Percentiles rank a stretch among this genome's conserved stretches.
Conservation (phyloP, 2,329 filamentous ascomycete genomes). For the Exophiala viscosa region DNA sequence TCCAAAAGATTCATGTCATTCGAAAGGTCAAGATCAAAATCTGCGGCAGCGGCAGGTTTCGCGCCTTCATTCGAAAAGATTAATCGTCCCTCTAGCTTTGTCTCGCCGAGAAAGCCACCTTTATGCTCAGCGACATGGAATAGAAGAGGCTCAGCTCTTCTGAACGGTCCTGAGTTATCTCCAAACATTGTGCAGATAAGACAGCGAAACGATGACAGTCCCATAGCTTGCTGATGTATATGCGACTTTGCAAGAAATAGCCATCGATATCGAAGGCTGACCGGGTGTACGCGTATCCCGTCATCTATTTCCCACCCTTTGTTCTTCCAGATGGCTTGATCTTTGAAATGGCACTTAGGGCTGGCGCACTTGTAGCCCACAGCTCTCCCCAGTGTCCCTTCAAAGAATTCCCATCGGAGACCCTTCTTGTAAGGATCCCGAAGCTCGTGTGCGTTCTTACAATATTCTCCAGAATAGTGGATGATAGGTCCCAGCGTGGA, state of each 20-base stretch:
- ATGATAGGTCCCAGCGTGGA: slow-evolving; percentile 8
- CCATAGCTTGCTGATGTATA: slow-evolving; percentile 25
- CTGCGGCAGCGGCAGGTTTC: not conserved
- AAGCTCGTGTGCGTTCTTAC: slow-evolving; percentile 16
- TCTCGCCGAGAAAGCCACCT: slow-evolving; percentile 5
- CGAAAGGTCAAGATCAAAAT: slow-evolving; percentile 10
- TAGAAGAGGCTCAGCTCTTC: not conserved
- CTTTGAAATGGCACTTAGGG: slow-evolving; percentile 10
- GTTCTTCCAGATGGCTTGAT: slow-evolving; percentile 1
- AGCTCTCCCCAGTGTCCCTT: not conserved
- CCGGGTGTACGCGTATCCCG: not conserved
- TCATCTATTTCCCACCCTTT: slow-evolving; percentile 4
- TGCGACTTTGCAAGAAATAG: slow-evolving; percentile 46
- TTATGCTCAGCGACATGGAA: slow-evolving; percentile 10
- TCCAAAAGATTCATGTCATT: too few relatives aligned
- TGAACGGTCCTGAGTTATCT: slow-evolving; percentile 7
- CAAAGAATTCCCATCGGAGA: not conserved
- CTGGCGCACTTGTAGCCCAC: slow-evolving; percentile 9
- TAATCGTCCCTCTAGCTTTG: slow-evolving; percentile 5
- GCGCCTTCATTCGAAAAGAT: slow-evolving; percentile 10
- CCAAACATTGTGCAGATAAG: slow-evolving; percentile 6
- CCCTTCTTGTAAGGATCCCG: slow-evolving; percentile 12
- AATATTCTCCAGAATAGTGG: slow-evolving; percentile 9
- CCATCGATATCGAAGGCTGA: slow-evolving; percentile 43
- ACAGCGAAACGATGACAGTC: slow-evolving; percentile 7